phyloP scores from a whole-genome alignment of 768 basidiomycete genomes.

The Auriscalpium microsporum region DNA sequence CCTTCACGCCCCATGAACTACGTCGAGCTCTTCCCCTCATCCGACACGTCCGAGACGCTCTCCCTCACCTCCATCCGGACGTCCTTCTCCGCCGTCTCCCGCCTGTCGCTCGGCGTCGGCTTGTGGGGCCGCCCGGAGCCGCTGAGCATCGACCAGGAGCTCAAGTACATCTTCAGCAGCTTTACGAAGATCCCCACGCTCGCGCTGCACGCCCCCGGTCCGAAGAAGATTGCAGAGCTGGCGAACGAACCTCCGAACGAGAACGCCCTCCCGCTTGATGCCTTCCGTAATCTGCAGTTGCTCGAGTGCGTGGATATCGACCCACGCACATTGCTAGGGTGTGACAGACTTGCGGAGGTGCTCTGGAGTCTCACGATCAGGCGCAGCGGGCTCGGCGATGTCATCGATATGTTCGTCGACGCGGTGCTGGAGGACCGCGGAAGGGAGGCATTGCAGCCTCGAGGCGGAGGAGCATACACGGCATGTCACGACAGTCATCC shows the following conservation, averaged over 20 bases:
- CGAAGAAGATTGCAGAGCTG: conserved; percentile 60
- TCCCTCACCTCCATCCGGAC: conserved; percentile 71
- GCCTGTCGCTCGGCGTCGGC: conserved; percentile 58
- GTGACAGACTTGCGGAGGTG: conserved; percentile 69
- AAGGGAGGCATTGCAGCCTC: conserved; percentile 44
- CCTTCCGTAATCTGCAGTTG: conserved; percentile 76
- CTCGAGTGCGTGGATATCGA: conserved; percentile 76
- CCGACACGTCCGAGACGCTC: conserved; percentile 64
- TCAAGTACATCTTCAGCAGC: conserved; percentile 81
- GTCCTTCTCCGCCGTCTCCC: conserved; percentile 68
- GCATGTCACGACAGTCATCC: conserved; percentile 33
- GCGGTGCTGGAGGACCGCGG: conserved; percentile 69
- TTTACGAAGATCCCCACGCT: conserved; percentile 88
- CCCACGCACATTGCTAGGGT: conserved; percentile 72
- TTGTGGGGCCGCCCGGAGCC: conserved; percentile 66
- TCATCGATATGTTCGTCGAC: conserved; percentile 67
- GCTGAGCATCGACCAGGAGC: conserved; percentile 56
- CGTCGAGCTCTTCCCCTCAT: conserved; percentile 43
- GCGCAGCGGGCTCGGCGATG: conserved; percentile 74
- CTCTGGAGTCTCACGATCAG: conserved; percentile 67
- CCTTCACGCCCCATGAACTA: conserved; percentile 76
- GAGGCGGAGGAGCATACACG: conserved; percentile 32
- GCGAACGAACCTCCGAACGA: conserved; percentile 58
- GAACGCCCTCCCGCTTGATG: conserved; percentile 72
- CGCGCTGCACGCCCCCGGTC: conserved; percentile 52